These are phyloP conservation scores for Podospora pseudocomata DNA, from an alignment of 495 filamentous ascomycete genomes.

Conservation along the genomic window DNA sequence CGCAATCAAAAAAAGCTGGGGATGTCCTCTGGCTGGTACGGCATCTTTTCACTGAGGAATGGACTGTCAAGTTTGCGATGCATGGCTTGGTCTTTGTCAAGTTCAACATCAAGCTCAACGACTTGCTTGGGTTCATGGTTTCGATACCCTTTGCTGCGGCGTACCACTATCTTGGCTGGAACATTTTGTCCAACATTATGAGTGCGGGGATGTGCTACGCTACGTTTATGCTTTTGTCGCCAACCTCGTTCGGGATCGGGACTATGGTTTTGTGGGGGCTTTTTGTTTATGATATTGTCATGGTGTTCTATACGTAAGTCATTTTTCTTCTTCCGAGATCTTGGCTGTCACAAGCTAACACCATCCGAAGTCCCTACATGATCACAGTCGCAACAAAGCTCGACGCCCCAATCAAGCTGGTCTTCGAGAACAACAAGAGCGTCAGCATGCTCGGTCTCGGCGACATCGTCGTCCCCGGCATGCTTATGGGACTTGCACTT, in stretches of 20 bases:
- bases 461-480: slow-evolving; percentile 90
- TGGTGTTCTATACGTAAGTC: slow-evolving; percentile 87
- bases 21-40: slow-evolving; percentile 44
- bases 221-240: slow-evolving; percentile 78
- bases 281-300: slow-evolving; percentile 94
- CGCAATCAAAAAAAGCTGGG: slow-evolving; percentile 24
- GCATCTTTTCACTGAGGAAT: slow-evolving; percentile 42
- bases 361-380: slow-evolving; percentile 66
- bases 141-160: slow-evolving; percentile 57
- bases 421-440: slow-evolving; percentile 68
- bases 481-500: slow-evolving; percentile 82
- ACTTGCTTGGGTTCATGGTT: slow-evolving; percentile 55
- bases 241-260: slow-evolving; percentile 82
- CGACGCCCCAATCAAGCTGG: slow-evolving; percentile 89
- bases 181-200: slow-evolving; percentile 79
- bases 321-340: background rate
- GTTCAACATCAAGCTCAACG: slow-evolving; percentile 36
- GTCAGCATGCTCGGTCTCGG: slow-evolving; percentile 88
- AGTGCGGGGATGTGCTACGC: slow-evolving; percentile 83
- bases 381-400: slow-evolving; percentile 87
- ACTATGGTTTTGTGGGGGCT: slow-evolving; percentile 70
- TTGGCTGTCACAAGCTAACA: background rate
- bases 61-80: slow-evolving; percentile 44
- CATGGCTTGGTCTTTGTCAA: slow-evolving; percentile 37
- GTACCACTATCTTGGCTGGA: slow-evolving; percentile 68